Percentiles rank a stretch among this genome's conserved stretches.
Evolutionary conservation across 306 rosid species (phyloP).

Genomic region (Cucurbita pepo): DNA sequence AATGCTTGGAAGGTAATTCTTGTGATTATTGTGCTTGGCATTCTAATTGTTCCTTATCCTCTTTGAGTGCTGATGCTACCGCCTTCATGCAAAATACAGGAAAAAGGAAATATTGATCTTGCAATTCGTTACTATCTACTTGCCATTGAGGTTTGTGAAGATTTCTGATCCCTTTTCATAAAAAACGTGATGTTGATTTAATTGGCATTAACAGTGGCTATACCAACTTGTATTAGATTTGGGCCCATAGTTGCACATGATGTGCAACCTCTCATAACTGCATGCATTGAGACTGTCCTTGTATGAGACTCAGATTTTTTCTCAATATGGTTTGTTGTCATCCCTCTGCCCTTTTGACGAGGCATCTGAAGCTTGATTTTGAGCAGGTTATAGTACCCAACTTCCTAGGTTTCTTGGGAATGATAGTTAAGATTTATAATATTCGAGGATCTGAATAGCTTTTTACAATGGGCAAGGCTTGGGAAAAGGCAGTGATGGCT

Average conservation of each 20-base stretch:
- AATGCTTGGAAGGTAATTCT: conserved; percentile 86
- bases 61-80: not conserved
- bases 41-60: not conserved
- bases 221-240: not conserved
- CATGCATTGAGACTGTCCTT: not conserved
- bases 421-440: not conserved
- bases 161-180: not conserved
- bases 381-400: not conserved
- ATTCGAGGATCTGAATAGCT: not conserved
- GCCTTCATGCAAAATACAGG: conserved; percentile 19
- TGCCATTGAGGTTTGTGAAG: conserved; percentile 77
- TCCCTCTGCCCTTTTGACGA: not conserved
- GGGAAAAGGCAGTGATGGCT: not conserved
- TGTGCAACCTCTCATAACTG: not conserved
- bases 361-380: not conserved
- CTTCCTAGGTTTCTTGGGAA: not conserved
- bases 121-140: conserved; percentile 60
- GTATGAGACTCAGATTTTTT: not conserved
- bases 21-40: not conserved
- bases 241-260: not conserved
- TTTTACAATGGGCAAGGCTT: not conserved
- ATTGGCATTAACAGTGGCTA: not conserved
- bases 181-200: not conserved
- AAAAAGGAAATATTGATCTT: conserved; percentile 45
- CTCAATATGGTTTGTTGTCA: not conserved